Conservation (phyloP, 345 rosid genomes). For the Mercurialis annua region DNA sequence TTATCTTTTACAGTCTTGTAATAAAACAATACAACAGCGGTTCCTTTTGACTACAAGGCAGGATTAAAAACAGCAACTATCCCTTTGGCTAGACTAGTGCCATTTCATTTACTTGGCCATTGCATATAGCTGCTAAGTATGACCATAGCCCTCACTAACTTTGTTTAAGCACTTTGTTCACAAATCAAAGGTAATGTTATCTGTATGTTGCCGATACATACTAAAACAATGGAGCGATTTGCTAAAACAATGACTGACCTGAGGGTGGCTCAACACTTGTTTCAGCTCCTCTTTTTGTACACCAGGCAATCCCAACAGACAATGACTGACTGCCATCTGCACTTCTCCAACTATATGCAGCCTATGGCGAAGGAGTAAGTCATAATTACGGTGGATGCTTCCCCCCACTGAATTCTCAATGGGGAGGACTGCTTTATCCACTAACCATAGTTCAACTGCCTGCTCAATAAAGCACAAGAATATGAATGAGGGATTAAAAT, state of each 20-base stretch:
- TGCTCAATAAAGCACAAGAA: slow-evolving; percentile 28
- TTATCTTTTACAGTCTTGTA: not conserved
- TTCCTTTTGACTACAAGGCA: not conserved
- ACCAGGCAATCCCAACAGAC: slow-evolving; percentile 82
- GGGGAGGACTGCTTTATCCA: slow-evolving; percentile 88
- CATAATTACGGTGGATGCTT: slow-evolving; percentile 92
- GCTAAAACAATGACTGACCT: slow-evolving; percentile 42
- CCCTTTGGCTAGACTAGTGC: not conserved
- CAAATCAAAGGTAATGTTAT: not conserved
- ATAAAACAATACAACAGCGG: not conserved
- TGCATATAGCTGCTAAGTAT: not conserved
- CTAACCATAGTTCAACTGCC: slow-evolving; percentile 96
- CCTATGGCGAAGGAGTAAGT: slow-evolving; percentile 89
- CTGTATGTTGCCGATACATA: not conserved
- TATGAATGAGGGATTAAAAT: slow-evolving; percentile 1
- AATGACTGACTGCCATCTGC: slow-evolving; percentile 68
- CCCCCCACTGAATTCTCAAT: slow-evolving; percentile 92
- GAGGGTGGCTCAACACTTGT: slow-evolving; percentile 85
- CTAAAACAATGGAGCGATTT: not conserved
- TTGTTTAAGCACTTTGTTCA: not conserved
- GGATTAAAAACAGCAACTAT: not conserved
- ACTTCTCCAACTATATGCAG: slow-evolving; percentile 95
- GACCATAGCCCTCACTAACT: not conserved
- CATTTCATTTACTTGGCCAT: not conserved
- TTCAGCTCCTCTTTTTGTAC: slow-evolving; percentile 59